phyloP scores from a whole-genome alignment of 495 filamentous ascomycete genomes.

The Trichoderma parareesei region DNA sequence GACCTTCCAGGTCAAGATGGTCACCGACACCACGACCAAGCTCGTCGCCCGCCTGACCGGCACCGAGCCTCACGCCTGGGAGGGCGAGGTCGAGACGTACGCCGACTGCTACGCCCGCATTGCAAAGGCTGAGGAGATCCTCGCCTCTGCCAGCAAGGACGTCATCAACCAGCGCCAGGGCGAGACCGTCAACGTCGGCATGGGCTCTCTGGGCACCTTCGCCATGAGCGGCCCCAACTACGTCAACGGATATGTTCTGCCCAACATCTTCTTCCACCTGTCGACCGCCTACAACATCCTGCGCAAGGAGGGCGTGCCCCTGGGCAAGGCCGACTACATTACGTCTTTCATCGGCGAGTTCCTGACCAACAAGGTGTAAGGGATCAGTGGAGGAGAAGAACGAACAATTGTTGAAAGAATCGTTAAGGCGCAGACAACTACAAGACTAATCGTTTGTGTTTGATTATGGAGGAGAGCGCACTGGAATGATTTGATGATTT shows the following conservation, averaged over 20 bases:
- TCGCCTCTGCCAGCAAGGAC: conserved; percentile 32
- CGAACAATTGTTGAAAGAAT: background rate
- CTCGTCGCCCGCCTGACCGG: conserved; percentile 31
- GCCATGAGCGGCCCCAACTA: conserved; percentile 18
- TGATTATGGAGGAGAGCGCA: background rate
- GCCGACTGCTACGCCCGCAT: conserved; percentile 21
- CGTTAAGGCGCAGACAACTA: background rate
- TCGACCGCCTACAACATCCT: conserved; percentile 48
- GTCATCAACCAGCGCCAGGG: conserved; percentile 27
- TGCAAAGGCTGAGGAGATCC: conserved; percentile 15
- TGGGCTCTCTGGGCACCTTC: conserved; percentile 15
- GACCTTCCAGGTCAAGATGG: conserved; percentile 31
- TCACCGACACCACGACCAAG: conserved; percentile 30
- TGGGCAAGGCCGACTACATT: conserved; percentile 50
- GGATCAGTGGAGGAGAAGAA: background rate
- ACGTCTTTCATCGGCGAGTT: conserved; percentile 19
- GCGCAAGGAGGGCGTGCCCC: conserved; percentile 44
- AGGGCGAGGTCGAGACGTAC: conserved; percentile 29
- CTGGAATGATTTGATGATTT: background rate
- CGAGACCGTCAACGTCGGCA: conserved; percentile 23
- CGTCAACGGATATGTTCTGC: conserved; percentile 30
- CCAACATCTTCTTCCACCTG: conserved; percentile 53
- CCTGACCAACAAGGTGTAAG: background rate
- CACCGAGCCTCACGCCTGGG: conserved; percentile 22
- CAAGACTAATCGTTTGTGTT: background rate